Evolutionary conservation across 176 grass and related monocot species (phyloP).

Genomic region (Ensete glaucum): DNA sequence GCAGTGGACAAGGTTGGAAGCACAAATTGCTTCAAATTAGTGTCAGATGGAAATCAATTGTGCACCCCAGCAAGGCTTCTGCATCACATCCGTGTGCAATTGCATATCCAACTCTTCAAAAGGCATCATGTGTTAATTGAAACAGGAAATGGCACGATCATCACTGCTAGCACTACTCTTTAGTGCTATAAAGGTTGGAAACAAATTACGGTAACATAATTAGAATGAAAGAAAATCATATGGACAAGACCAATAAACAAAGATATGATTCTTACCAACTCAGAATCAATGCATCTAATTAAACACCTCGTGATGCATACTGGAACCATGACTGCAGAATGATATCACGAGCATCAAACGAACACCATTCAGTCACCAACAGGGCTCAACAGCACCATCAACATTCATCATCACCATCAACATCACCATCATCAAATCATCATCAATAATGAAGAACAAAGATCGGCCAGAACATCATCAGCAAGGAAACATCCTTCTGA

Average conservation of each 20-base stretch:
- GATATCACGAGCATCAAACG: not conserved
- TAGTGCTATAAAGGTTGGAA: not conserved
- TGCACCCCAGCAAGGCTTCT: not conserved
- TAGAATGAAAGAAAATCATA: not conserved
- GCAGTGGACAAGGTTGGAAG: not conserved
- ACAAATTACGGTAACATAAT: not conserved
- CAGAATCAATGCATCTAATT: not conserved
- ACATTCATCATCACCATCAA: constrained; percentile 9
- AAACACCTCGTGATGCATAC: not conserved
- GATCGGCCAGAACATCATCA: constrained; percentile 6
- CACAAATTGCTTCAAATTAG: not conserved
- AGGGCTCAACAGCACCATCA: constrained; percentile 9
- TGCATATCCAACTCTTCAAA: not conserved
- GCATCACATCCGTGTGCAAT: not conserved
- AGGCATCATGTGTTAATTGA: constrained; percentile 2
- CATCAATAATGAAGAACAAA: constrained; percentile 3
- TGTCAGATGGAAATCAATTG: not conserved
- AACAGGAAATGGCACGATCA: not conserved
- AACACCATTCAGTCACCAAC: not conserved
- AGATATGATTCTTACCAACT: constrained; percentile 2
- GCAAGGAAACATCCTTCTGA: constrained; percentile 19
- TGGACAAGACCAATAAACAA: not conserved
- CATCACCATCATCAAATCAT: constrained; percentile 4
- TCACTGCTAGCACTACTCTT: not conserved
- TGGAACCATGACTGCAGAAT: not conserved